phyloP scores from a whole-genome alignment of 2,329 filamentous ascomycete species.

The Diaporthe vaccinii region DNA sequence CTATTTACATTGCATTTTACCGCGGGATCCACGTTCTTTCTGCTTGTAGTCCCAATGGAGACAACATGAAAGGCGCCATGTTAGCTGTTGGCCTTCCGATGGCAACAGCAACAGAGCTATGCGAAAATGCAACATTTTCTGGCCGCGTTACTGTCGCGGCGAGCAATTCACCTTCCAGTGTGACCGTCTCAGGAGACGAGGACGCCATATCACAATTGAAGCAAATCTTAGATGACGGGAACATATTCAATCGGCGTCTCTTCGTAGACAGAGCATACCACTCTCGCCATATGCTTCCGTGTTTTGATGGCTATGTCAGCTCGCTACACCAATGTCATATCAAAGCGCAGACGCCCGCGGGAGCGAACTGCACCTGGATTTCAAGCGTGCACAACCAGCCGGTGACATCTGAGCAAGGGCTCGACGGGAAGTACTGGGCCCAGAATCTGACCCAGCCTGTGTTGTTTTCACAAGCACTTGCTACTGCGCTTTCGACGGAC shows the following conservation, averaged over 20 bases:
- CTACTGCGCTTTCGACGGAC: conserved; percentile 30
- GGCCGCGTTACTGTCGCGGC: conserved; percentile 46
- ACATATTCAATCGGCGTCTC: conserved; percentile 49
- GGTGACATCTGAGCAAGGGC: background rate
- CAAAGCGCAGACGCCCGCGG: too few species aligned
- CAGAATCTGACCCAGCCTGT: conserved; percentile 45
- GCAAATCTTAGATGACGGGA: conserved; percentile 44
- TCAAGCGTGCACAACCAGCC: conserved; percentile 43
- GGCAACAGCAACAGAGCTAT: conserved; percentile 40
- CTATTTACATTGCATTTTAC: conserved; percentile 46
- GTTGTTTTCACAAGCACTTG: conserved; percentile 43
- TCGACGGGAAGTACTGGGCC: conserved; percentile 41
- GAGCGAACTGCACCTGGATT: conserved; percentile 40
- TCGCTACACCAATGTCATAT: background rate
- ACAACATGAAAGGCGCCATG: conserved; percentile 18
- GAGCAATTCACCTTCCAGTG: conserved; percentile 47
- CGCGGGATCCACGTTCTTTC: conserved; percentile 32
- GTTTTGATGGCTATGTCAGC: conserved; percentile 35
- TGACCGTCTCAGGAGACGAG: conserved; percentile 47
- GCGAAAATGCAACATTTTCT: conserved; percentile 40
- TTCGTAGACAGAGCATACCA: conserved; percentile 57
- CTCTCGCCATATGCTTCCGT: conserved; percentile 52
- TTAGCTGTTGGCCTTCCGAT: background rate
- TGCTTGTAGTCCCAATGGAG: background rate
- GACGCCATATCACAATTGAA: conserved; percentile 47